Conservation (phyloP, 106 monocot genomes). For the Dendrobium huoshanense region DNA sequence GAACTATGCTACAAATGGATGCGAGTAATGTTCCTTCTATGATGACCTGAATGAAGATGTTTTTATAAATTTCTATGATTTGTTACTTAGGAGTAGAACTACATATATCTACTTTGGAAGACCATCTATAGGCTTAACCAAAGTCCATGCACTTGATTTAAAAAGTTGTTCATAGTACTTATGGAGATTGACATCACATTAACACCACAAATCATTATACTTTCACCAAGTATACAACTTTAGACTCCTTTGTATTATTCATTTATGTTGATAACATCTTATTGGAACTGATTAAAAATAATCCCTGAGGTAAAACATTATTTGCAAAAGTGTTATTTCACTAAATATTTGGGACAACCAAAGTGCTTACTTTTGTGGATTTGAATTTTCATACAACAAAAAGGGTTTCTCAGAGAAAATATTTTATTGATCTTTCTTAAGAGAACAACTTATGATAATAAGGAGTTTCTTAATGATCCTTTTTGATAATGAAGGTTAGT, state of each 20-base stretch:
- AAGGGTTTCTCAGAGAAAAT: background rate
- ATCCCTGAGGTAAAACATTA: background rate
- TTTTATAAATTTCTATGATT: too few species aligned
- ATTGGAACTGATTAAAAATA: background rate
- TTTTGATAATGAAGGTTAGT: background rate
- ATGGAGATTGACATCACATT: background rate
- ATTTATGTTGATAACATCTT: too few species aligned
- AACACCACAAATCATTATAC: background rate
- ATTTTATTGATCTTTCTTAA: background rate
- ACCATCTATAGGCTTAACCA: background rate
- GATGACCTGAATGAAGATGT: too few species aligned
- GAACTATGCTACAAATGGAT: too few species aligned
- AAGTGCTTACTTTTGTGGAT: background rate
- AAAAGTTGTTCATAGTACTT: background rate
- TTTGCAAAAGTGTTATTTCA: background rate
- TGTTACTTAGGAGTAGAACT: too few species aligned
- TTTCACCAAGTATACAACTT: too few species aligned
- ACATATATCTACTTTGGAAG: background rate
- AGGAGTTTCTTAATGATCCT: background rate
- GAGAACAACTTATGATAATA: background rate
- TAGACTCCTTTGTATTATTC: too few species aligned
- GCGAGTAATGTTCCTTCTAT: too few species aligned
- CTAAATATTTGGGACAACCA: background rate
- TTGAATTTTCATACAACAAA: background rate
- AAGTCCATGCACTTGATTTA: background rate